These are phyloP conservation scores for Sporothrix phasma DNA, from an alignment of 2,329 filamentous ascomycete genomes.

Conservation along the genomic window DNA sequence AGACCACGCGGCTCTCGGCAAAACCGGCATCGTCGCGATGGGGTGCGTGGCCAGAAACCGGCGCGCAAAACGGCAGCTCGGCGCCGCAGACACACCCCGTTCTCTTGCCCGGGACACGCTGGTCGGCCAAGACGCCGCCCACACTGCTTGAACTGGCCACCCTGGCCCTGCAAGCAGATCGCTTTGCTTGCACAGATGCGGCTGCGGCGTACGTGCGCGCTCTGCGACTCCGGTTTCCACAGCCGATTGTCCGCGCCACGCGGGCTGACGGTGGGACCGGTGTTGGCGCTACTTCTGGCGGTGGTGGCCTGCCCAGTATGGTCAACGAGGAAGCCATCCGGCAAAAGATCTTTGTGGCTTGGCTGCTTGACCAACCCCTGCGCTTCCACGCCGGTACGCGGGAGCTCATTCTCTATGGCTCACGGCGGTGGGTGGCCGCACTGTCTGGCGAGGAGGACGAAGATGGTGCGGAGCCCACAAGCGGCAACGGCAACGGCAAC, in stretches of 20 bases:
- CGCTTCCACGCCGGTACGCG: conserved; percentile 53
- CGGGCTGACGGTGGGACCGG: conserved; percentile 18
- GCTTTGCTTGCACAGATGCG: conserved; percentile 54
- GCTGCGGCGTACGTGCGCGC: conserved; percentile 45
- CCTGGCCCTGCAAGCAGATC: conserved; percentile 60
- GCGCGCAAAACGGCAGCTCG: background rate
- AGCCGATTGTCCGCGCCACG: conserved; percentile 4
- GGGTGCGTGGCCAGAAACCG: background rate
- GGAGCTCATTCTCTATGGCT: conserved; percentile 58
- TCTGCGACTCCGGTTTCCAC: conserved; percentile 42
- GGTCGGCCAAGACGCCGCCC: conserved; percentile 31
- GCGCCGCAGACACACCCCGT: background rate
- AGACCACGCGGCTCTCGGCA: background rate
- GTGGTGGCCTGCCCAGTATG: conserved; percentile 22
- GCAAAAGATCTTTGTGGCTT: conserved; percentile 58
- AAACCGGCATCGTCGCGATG: background rate
- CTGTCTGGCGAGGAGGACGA: conserved; percentile 26
- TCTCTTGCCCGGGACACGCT: conserved; percentile 5
- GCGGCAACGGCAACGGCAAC: conserved; percentile 24
- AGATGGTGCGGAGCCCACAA: conserved; percentile 20
- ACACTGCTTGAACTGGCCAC: conserved; percentile 55
- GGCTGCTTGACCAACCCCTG: conserved; percentile 52
- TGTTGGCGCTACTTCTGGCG: conserved; percentile 13
- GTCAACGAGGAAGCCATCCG: conserved; percentile 51
- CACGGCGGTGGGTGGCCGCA: conserved; percentile 41